phyloP scores from a whole-genome alignment of 2,329 filamentous ascomycete genomes.

The Harringtonia aguacate region DNA sequence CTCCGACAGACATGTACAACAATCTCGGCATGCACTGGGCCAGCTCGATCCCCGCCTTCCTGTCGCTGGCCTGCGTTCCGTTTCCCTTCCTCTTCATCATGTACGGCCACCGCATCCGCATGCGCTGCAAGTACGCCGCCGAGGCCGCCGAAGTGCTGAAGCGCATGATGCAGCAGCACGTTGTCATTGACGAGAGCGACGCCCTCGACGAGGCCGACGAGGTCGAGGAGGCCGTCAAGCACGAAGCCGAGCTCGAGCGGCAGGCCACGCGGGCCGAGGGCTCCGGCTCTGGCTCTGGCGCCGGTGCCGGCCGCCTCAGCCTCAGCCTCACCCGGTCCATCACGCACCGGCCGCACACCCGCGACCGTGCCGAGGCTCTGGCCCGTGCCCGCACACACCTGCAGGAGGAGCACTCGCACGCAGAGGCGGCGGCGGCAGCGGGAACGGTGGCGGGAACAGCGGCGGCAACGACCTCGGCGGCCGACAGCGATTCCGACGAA shows the following conservation, averaged over 20 bases:
- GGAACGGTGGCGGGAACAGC: background rate
- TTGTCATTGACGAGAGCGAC: slow-evolving; percentile 15
- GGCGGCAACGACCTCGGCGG: too few species aligned
- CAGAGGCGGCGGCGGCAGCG: background rate
- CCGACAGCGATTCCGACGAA: too few species aligned
- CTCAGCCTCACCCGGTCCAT: background rate
- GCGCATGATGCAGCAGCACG: slow-evolving; percentile 22
- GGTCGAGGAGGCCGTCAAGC: slow-evolving; percentile 1
- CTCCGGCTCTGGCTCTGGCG: background rate
- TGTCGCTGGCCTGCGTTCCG: slow-evolving; percentile 60
- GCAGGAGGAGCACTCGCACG: background rate
- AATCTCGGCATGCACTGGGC: slow-evolving; percentile 67
- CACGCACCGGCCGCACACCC: background rate
- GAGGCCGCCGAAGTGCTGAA: slow-evolving; percentile 53
- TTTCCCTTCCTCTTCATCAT: slow-evolving; percentile 69
- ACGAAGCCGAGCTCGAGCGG: slow-evolving; percentile 3
- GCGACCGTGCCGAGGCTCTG: background rate
- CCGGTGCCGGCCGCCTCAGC: background rate
- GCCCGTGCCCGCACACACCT: background rate
- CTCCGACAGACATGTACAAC: slow-evolving; percentile 40
- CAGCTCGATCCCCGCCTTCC: slow-evolving; percentile 60
- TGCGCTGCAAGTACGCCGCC: slow-evolving; percentile 58
- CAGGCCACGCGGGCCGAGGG: background rate
- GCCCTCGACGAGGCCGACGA: slow-evolving; percentile 7
- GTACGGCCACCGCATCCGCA: slow-evolving; percentile 54